phyloP scores from a whole-genome alignment of 2,329 filamentous ascomycete genomes.

The Aureobasidium musti region DNA sequence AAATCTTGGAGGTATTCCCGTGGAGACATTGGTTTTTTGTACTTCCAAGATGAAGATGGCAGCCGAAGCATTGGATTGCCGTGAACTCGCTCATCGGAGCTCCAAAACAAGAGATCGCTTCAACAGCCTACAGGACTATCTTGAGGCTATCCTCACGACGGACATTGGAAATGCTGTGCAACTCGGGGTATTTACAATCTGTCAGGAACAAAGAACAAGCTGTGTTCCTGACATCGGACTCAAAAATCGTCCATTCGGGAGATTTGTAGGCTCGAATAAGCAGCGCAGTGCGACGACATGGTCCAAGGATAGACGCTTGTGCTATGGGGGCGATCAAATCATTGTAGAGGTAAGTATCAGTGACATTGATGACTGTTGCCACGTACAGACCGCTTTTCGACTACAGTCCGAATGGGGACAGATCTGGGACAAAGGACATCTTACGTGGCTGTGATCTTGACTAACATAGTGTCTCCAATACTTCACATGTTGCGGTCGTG shows the following conservation, averaged over 20 bases:
- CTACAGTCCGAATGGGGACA: not conserved
- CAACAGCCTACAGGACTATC: not conserved
- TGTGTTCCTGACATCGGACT: slow-evolving; percentile 21
- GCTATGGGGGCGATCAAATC: slow-evolving; percentile 1
- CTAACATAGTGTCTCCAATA: not conserved
- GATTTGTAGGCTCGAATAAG: not conserved
- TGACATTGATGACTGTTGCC: not conserved
- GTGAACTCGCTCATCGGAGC: not conserved
- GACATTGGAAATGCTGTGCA: slow-evolving; percentile 6
- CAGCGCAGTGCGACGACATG: slow-evolving; percentile 8
- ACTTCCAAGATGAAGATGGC: not conserved
- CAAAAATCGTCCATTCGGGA: not conserved
- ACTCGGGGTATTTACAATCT: slow-evolving; percentile 1
- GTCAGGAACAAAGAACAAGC: slow-evolving; percentile 14
- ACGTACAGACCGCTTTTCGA: slow-evolving; percentile 1
- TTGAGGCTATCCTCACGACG: not conserved
- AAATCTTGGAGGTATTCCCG: not conserved
- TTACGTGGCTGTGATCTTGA: not conserved
- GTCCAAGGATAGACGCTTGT: slow-evolving; percentile 8
- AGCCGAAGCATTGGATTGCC: slow-evolving; percentile 6
- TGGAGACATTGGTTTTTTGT: not conserved
- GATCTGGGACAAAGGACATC: not conserved
- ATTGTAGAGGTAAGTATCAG: not conserved
- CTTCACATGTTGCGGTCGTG: not conserved
- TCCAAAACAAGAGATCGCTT: not conserved